Base-by-base conservation (phyloP, 441 rosid genomes). In the Brassica balearica region DNA sequence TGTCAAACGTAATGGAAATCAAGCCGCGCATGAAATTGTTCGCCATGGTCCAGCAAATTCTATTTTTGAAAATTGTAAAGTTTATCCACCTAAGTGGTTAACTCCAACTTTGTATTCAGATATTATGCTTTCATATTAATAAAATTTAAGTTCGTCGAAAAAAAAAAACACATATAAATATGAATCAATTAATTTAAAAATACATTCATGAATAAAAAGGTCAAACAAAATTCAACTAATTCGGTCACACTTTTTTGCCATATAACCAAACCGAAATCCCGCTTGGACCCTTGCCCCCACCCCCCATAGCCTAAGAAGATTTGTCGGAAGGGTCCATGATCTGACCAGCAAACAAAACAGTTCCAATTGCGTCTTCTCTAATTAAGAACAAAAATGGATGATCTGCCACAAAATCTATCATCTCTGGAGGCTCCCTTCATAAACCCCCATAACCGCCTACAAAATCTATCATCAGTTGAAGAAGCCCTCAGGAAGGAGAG, bases 271-370 rank as follows among this genome's bases (percentile, higher is more conserved):
- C 36, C 6, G 36, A 32, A 32, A 32, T 32, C 36, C 36, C 36
- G 36, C 7, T 32, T 32, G 36, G 36, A 5, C 36, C 36, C 1
- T 36, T 6, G 38, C 32, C 32, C 32, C 32, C 32, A 25, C 27
- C 6, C 36, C 41, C 41, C 41, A 34, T 34, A 51, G 58, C 59
- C 59, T 53, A 53, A 15, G 20, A 15, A 6, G 60, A 55, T 55
- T 15, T 15, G 22, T 6, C 10, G 22, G 60, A 55, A 55, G 60
- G 60, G 19, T 55, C 8, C 8, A 55, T 4, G 22, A 55, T 55
- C 60, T 55, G 60, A 55, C 60, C 60, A 55, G 7, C 60, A 12
- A 15, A 55, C 60, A 55, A 15, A 55, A 55, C 60, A 55, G 60
- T 55, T 12, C 60, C 60, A 55, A 19, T 55, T 55, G 8, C 6